Conservation (phyloP, 306 rosid genomes). For the Cicer chorassanicum region DNA sequence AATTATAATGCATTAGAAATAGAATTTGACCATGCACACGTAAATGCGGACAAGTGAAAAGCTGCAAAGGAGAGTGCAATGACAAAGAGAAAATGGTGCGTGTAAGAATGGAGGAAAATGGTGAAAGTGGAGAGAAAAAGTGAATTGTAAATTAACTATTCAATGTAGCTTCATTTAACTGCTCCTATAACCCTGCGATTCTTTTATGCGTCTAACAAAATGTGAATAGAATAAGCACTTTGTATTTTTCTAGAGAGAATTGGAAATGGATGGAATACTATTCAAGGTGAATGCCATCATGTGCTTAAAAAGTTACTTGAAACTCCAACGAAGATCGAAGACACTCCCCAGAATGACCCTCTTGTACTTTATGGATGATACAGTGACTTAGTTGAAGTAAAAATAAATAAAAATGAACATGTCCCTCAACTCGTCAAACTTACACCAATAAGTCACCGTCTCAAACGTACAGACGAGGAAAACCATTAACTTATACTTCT, state of each 20-base stretch:
- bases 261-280: slow-evolving; percentile 30
- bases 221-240: neutral
- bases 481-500: too few species aligned
- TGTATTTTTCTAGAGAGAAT: neutral
- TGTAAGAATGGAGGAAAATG: slow-evolving; percentile 26
- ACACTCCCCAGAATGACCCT: too few species aligned
- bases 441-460: too few species aligned
- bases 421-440: too few species aligned
- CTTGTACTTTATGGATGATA: too few species aligned
- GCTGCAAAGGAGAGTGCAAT: neutral
- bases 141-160: slow-evolving; percentile 18
- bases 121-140: slow-evolving; percentile 20
- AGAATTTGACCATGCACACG: slow-evolving; percentile 22
- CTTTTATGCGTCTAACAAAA: slow-evolving; percentile 8
- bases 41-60: slow-evolving; percentile 28
- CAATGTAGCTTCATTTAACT: neutral
- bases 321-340: too few species aligned
- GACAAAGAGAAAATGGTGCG: slow-evolving; percentile 13
- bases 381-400: too few species aligned
- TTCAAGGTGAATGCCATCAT: neutral
- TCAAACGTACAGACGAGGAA: too few species aligned
- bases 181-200: slow-evolving; percentile 2
- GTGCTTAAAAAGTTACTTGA: too few species aligned
- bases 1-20: slow-evolving; percentile 15
- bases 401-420: too few species aligned